phyloP scores from a whole-genome alignment of 306 rosid species.

The Vicia faba region DNA sequence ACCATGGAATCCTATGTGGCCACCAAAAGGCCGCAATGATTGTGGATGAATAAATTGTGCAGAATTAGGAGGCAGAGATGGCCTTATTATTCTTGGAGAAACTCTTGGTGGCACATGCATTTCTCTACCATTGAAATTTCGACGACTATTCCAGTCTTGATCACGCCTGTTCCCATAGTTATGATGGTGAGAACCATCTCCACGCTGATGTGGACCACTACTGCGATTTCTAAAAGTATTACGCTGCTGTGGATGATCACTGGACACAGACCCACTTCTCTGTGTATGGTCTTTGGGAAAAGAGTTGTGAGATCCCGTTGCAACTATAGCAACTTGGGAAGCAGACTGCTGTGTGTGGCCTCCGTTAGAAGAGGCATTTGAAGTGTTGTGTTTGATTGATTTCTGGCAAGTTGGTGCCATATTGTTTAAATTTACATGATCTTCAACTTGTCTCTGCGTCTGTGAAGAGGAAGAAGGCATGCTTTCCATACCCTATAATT shows the following conservation, averaged over 20 bases:
- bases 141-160: slow-evolving; percentile 71
- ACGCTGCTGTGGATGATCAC: slow-evolving; percentile 63
- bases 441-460: slow-evolving; percentile 55
- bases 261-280: slow-evolving; percentile 54
- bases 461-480: slow-evolving; percentile 47
- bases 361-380: slow-evolving; percentile 56
- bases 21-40: slow-evolving; percentile 53
- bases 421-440: slow-evolving; percentile 48
- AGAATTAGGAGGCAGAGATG: slow-evolving; percentile 58
- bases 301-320: slow-evolving; percentile 48
- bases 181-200: slow-evolving; percentile 73
- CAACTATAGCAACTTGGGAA: slow-evolving; percentile 43
- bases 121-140: slow-evolving; percentile 61
- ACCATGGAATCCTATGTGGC: slow-evolving; percentile 69
- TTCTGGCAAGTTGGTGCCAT: slow-evolving; percentile 49
- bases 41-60: slow-evolving; percentile 52
- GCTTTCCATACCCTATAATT: slow-evolving; percentile 58
- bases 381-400: slow-evolving; percentile 48
- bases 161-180: slow-evolving; percentile 64
- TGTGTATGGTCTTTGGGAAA: slow-evolving; percentile 59
- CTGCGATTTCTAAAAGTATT: slow-evolving; percentile 60
- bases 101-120: slow-evolving; percentile 54
- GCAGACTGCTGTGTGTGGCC: slow-evolving; percentile 53
- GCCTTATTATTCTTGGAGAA: slow-evolving; percentile 57
- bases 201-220: slow-evolving; percentile 65